Base-by-base conservation (phyloP, 2,329 filamentous ascomycete species). In the Sclerotinia subarctica region DNA sequence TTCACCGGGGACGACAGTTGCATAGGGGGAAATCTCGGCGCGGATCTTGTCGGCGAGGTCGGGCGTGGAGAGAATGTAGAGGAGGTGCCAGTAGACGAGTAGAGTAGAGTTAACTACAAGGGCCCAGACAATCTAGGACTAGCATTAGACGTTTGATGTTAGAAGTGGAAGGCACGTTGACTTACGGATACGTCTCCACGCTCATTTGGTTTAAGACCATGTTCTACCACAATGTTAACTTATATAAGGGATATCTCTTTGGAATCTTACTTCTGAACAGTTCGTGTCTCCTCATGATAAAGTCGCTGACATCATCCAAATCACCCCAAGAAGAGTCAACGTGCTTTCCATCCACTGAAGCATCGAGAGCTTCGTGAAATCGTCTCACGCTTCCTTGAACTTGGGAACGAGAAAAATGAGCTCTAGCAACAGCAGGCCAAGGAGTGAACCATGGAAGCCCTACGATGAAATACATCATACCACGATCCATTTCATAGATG, bases 361-460 rank as follows among this genome's bases (percentile, higher is more conserved):
- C 76, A 60, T 79, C 77, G 42, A 84, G 78, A 3, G 81, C 81
- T 24, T 76, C 74, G 60, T 83, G 80, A 21, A 81, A 80, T 21
- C 78, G 77, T 5, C 79, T 76, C 54, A 85, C 73, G 13, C 78
- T 76, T 60, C 78, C 71, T 47, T 80, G 74, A 38, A 84, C 72
- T 58, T 79, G 78, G 38, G 78, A 77, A 15, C 83, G 78, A 24
- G 82, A 81, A 49, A 81, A 78, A 72, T 84, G 80, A 13, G 85
- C 83, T 38, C 78, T 76, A 4, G 81, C 81, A 15, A 85, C 76
- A 0, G 80, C 79, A 2, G 85, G 85, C 35, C 85, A 78, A 4
- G 86, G 86, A 24, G 83, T 75, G 79, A 84, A 85, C 29, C 83
- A 81, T 19, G 86, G 85, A 5, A 86, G 74, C 0, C 87, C 87